phyloP scores from a whole-genome alignment of 371 early-diverging fungal genomes.

The Apophysomyces elegans region DNA sequence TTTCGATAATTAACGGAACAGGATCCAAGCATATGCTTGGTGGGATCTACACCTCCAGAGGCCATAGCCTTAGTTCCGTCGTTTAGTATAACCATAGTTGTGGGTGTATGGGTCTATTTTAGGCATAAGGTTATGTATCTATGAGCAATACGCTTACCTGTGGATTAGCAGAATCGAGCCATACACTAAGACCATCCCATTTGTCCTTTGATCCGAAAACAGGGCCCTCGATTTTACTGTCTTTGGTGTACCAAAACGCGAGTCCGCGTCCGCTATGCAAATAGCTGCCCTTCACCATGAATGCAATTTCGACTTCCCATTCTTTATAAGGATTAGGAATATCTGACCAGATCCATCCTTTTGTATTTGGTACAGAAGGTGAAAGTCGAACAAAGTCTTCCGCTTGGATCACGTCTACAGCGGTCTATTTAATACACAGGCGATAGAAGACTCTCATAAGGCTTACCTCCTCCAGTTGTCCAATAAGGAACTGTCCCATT shows the following conservation, averaged over 20 bases:
- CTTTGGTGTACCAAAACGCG: conserved; percentile 86
- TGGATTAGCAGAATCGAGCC: conserved; percentile 72
- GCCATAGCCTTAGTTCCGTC: conserved; percentile 64
- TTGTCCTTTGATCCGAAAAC: conserved; percentile 73
- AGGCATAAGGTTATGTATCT: not conserved
- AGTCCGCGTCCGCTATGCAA: conserved; percentile 81
- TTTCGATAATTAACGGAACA: conserved; percentile 82
- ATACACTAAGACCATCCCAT: conserved; percentile 75
- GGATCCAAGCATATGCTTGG: conserved; percentile 56
- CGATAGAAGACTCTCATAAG: not conserved
- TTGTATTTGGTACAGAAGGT: conserved; percentile 64
- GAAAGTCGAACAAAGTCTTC: conserved; percentile 72
- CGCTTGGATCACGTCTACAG: conserved; percentile 60
- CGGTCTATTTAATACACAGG: not conserved
- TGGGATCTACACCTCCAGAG: conserved; percentile 42
- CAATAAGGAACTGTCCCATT: conserved; percentile 64
- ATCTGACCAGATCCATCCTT: conserved; percentile 76
- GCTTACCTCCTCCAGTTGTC: conserved; percentile 54
- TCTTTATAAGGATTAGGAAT: conserved; percentile 69
- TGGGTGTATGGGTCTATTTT: conserved; percentile 58
- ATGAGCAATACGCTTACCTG: conserved; percentile 31
- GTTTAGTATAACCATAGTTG: conserved; percentile 71
- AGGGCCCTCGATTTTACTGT: conserved; percentile 62
- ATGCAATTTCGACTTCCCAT: conserved; percentile 76
- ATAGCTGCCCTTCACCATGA: conserved; percentile 67